Conservation (phyloP, 1,284 basidiomycete species). For the Inonotus hispidus region DNA sequence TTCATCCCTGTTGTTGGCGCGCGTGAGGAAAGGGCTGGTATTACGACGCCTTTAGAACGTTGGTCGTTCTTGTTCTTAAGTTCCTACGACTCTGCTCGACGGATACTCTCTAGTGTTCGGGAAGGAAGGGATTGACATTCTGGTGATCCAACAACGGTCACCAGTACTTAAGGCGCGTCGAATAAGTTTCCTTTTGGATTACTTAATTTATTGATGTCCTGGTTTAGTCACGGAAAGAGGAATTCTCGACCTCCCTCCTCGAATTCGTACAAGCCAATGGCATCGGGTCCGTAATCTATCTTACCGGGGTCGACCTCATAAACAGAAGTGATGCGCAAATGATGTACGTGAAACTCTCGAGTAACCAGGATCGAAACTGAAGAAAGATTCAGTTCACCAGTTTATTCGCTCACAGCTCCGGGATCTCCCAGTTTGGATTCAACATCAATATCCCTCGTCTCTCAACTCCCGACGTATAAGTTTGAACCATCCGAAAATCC, state of each 20-base stretch:
- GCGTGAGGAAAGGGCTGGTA: conserved; percentile 50
- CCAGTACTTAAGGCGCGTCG: conserved; percentile 63
- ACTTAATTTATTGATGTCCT: neutral
- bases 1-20: conserved; percentile 66
- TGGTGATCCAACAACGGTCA: conserved; percentile 70
- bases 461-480: conserved; percentile 40
- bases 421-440: conserved; percentile 33
- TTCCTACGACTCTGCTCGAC: neutral
- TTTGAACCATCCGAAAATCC: conserved; percentile 1
- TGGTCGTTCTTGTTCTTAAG: conserved; percentile 25
- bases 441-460: conserved; percentile 37
- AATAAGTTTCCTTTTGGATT: neutral
- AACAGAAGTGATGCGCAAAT: conserved; percentile 73
- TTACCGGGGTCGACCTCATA: conserved; percentile 70
- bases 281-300: conserved; percentile 50
- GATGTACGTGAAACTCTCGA: conserved; percentile 42
- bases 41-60: conserved; percentile 75
- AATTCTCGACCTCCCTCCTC: conserved; percentile 54
- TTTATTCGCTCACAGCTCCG: conserved; percentile 45
- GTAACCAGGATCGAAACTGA: neutral
- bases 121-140: conserved; percentile 39
- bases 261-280: conserved; percentile 46
- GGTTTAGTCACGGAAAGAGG: conserved; percentile 57
- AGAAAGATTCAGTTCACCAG: conserved; percentile 43
- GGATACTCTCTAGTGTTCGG: conserved; percentile 52